Percentiles rank a stretch among this genome's conserved stretches.
Conservation (phyloP, 2,329 filamentous ascomycete species). For the Phyllosticta citriasiana region DNA sequence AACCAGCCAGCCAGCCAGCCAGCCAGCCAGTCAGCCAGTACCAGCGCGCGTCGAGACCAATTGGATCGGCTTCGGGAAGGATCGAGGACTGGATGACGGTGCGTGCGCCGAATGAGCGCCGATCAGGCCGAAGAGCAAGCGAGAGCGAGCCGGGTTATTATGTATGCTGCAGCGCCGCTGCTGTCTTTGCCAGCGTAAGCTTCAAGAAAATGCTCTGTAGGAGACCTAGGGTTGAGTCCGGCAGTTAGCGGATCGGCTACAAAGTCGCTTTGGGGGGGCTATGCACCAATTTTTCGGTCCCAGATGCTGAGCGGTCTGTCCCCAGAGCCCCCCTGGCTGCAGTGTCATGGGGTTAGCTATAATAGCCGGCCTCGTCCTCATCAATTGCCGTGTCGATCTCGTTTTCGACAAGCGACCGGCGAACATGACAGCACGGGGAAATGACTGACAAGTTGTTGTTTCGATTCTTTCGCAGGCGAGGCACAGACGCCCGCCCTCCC, state of each 20-base stretch:
- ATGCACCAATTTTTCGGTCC: not conserved
- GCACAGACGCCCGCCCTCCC: not conserved
- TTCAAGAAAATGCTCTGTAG: not conserved
- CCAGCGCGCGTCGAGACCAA: not conserved
- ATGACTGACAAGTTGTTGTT: not conserved
- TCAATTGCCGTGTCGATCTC: not conserved
- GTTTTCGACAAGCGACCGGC: not conserved
- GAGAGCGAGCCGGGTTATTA: not conserved
- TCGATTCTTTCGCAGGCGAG: not conserved
- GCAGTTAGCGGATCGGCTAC: not conserved
- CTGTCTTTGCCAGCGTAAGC: not conserved
- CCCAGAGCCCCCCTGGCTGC: not conserved
- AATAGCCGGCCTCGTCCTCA: not conserved
- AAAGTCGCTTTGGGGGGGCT: not conserved
- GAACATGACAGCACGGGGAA: not conserved
- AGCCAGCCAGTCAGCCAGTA: not conserved
- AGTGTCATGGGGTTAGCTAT: not conserved
- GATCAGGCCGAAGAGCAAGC: not conserved
- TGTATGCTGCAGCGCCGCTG: not conserved
- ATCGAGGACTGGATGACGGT: not conserved
- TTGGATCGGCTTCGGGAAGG: not conserved
- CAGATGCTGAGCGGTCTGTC: not conserved
- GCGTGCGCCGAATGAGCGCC: not conserved
- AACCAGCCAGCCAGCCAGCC: not conserved
- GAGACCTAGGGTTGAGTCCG: not conserved